Percentiles rank a stretch among this genome's conserved stretches.
Conservation (phyloP, 2,329 filamentous ascomycete genomes). For the Thielaviopsis populi region DNA sequence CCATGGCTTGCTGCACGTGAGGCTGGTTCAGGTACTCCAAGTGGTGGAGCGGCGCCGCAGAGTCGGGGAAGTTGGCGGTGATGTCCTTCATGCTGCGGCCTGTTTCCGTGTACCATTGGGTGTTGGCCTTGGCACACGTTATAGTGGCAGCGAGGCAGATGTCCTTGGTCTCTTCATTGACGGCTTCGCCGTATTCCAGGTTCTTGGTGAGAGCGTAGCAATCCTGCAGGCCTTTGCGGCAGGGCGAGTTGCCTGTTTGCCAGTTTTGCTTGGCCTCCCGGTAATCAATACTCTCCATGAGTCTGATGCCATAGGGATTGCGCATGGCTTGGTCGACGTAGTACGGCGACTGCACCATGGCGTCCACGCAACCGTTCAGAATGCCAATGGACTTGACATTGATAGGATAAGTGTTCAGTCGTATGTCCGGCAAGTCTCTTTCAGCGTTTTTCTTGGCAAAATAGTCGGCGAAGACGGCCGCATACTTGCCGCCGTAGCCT, state of each 20-base stretch:
- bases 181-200: conserved; percentile 29
- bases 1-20: conserved; percentile 42
- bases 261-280: conserved; percentile 19
- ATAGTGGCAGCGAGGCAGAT: conserved; percentile 22
- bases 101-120: conserved; percentile 19
- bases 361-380: conserved; percentile 56
- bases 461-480: conserved; percentile 44
- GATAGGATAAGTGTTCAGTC: conserved; percentile 21
- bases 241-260: not conserved
- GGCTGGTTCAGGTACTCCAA: conserved; percentile 49
- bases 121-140: not conserved
- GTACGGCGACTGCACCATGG: conserved; percentile 42
- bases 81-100: conserved; percentile 48
- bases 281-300: conserved; percentile 28
- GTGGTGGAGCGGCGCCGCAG: conserved; percentile 49
- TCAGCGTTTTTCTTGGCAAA: conserved; percentile 48
- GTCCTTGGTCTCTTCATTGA: conserved; percentile 18
- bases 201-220: conserved; percentile 23
- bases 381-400: conserved; percentile 49
- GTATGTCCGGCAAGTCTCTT: not conserved
- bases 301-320: conserved; percentile 50
- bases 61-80: conserved; percentile 38
- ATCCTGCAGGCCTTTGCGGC: not conserved
- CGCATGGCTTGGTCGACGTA: conserved; percentile 43
- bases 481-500: conserved; percentile 57